These are phyloP conservation scores for Oleoguttula mirabilis DNA, from an alignment of 495 filamentous ascomycete species.

Conservation along the genomic window DNA sequence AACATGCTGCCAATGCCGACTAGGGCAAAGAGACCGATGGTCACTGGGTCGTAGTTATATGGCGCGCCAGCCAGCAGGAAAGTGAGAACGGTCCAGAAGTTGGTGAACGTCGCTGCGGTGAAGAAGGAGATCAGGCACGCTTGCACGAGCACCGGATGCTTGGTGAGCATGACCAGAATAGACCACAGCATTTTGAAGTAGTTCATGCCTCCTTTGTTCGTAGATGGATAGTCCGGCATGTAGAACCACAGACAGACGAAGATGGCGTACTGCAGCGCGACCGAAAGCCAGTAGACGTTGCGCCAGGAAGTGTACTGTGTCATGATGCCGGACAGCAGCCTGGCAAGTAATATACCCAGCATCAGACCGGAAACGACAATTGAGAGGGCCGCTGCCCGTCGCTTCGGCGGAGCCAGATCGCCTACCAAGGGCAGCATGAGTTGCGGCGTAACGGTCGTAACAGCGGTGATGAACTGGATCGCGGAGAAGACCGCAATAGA, in stretches of 20 bases:
- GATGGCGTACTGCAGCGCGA: conserved; percentile 62
- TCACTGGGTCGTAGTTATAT: conserved; percentile 53
- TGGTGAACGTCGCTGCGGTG: conserved; percentile 47
- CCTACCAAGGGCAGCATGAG: conserved; percentile 76
- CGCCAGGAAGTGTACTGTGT: conserved; percentile 62
- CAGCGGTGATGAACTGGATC: conserved; percentile 55
- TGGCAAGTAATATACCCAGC: conserved; percentile 64
- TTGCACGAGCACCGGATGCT: conserved; percentile 58
- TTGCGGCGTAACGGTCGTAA: conserved; percentile 78
- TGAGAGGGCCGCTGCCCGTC: conserved; percentile 53
- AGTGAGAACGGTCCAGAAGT: conserved; percentile 72
- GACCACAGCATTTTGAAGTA: conserved; percentile 56
- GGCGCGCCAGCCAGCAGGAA: conserved; percentile 61
- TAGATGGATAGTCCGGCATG: conserved; percentile 70
- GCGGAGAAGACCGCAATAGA: conserved; percentile 52
- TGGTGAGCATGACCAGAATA: conserved; percentile 48
- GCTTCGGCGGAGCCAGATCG: conserved; percentile 59
- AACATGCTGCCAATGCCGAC: conserved; percentile 60
- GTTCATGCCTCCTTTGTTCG: conserved; percentile 50
- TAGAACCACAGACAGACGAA: conserved; percentile 53
- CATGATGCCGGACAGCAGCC: conserved; percentile 63
- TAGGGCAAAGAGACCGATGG: conserved; percentile 67
- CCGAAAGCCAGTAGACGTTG: conserved; percentile 67
- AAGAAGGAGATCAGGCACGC: conserved; percentile 48
- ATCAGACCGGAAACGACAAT: conserved; percentile 69